Conservation (phyloP, 768 basidiomycete genomes). For the Aureoboletus auriporus region DNA sequence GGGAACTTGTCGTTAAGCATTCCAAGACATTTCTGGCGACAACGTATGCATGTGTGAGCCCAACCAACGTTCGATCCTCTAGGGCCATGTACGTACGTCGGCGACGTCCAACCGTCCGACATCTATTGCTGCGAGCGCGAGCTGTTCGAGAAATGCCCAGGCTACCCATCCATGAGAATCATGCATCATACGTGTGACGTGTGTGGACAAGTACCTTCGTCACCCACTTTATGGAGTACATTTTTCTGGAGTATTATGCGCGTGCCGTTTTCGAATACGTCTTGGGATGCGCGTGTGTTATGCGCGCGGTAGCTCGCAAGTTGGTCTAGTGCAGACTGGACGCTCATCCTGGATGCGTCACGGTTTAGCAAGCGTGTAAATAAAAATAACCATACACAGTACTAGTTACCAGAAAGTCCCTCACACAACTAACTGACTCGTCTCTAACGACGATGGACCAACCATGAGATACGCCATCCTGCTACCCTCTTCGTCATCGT, state of each 20-base stretch:
- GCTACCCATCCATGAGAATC: constrained; percentile 34
- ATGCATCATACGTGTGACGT: too few species aligned
- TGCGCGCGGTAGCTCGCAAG: constrained; percentile 53
- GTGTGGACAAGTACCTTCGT: constrained; percentile 43
- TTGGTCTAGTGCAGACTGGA: constrained; percentile 45
- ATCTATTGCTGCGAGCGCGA: constrained; percentile 75
- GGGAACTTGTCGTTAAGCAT: constrained; percentile 67
- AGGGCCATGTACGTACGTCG: constrained; percentile 49
- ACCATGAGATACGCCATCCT: too few species aligned
- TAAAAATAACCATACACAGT: too few species aligned
- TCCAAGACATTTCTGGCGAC: constrained; percentile 36
- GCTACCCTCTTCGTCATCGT: too few species aligned
- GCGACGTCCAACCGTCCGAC: constrained; percentile 68
- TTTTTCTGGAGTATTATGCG: constrained; percentile 45
- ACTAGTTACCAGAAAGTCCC: too few species aligned
- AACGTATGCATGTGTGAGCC: constrained; percentile 2
- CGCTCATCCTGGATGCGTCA: constrained; percentile 36
- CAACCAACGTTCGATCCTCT: background rate
- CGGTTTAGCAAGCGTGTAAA: too few species aligned
- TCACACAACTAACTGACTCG: too few species aligned
- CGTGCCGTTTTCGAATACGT: constrained; percentile 53
- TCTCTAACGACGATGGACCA: too few species aligned
- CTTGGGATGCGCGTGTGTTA: constrained; percentile 51
- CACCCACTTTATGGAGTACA: constrained; percentile 41
- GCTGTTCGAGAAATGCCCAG: constrained; percentile 80